A percentile compares a stretch with the other conserved stretches of the same genome.
Conservation (phyloP, 1,139 yeast genomes). For the Debaryomyces robertsiae region DNA sequence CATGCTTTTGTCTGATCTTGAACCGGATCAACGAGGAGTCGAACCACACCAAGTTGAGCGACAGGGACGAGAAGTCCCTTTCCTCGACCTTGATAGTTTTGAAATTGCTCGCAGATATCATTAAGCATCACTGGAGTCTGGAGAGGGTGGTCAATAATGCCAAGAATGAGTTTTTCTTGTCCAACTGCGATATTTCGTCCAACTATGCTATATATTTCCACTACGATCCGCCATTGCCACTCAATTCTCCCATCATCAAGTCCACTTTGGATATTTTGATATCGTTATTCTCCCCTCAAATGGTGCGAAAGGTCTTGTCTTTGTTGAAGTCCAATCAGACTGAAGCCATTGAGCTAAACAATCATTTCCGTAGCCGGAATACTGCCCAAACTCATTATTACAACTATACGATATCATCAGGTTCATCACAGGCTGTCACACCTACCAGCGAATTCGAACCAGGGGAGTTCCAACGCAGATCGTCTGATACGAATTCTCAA, state of each 20-base stretch:
- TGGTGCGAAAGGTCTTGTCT: conserved; percentile 24
- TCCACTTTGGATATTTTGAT: conserved; percentile 24
- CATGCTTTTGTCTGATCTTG: conserved; percentile 28
- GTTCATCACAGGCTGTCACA: conserved; percentile 1
- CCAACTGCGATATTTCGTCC: conserved; percentile 12
- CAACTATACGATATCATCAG: conserved; percentile 5
- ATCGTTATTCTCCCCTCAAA: conserved; percentile 25
- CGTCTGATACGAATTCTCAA: not conserved
- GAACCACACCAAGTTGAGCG: conserved; percentile 26
- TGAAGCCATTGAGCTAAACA: conserved; percentile 11
- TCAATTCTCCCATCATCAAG: conserved; percentile 18
- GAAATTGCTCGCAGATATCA: conserved; percentile 33
- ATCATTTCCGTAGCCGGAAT: conserved; percentile 4
- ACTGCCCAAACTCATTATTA: conserved; percentile 6
- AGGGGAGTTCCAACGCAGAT: not conserved
- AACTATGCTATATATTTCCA: conserved; percentile 27
- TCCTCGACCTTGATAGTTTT: conserved; percentile 38
- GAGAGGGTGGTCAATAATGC: conserved; percentile 6
- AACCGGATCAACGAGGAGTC: conserved; percentile 34
- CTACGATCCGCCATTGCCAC: conserved; percentile 25
- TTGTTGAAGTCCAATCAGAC: conserved; percentile 16
- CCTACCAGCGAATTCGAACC: conserved; percentile 1
- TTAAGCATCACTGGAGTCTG: conserved; percentile 33
- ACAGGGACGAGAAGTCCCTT: conserved; percentile 36
- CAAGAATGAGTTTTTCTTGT: conserved; percentile 10